Conservation (phyloP, 768 basidiomycete genomes). For the Amanita molliuscula region DNA sequence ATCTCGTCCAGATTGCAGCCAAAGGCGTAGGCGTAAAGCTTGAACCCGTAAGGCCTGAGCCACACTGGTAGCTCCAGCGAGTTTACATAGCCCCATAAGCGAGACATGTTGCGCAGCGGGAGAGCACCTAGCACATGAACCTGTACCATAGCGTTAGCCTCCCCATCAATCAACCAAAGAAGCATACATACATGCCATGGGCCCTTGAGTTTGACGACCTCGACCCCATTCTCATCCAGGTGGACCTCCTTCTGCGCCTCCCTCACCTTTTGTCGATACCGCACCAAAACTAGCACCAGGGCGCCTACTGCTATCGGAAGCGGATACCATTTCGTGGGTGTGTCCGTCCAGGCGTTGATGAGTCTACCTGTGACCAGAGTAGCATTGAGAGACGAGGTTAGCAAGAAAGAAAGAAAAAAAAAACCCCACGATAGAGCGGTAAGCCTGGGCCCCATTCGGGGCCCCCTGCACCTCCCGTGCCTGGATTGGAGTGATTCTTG, state of each 20-base stretch:
- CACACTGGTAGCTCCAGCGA: constrained; percentile 88
- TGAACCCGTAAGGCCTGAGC: constrained; percentile 87
- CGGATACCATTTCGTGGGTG: constrained; percentile 93
- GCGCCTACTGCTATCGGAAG: constrained; percentile 87
- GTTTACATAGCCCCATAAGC: constrained; percentile 95
- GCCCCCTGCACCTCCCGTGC: constrained; percentile 13
- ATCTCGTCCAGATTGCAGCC: constrained; percentile 93
- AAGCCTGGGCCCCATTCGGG: constrained; percentile 17
- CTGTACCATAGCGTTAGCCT: constrained; percentile 23
- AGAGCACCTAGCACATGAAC: constrained; percentile 96
- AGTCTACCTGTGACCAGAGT: constrained; percentile 38
- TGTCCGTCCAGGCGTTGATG: constrained; percentile 71
- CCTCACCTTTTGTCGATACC: constrained; percentile 54
- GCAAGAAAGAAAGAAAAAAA: not conserved
- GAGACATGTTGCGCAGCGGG: constrained; percentile 90
- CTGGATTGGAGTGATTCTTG: not conserved
- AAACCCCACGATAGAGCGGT: constrained; percentile 41
- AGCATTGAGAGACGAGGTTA: constrained; percentile 4
- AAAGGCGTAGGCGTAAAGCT: constrained; percentile 78
- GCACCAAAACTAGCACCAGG: constrained; percentile 70
- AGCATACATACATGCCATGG: constrained; percentile 78
- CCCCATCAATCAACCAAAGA: not conserved
- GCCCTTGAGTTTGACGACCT: constrained; percentile 72
- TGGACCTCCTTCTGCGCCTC: constrained; percentile 52
- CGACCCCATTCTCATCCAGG: constrained; percentile 76